Base-by-base conservation (phyloP, 2,329 filamentous ascomycete species). In the Cladophialophora carrionii region DNA sequence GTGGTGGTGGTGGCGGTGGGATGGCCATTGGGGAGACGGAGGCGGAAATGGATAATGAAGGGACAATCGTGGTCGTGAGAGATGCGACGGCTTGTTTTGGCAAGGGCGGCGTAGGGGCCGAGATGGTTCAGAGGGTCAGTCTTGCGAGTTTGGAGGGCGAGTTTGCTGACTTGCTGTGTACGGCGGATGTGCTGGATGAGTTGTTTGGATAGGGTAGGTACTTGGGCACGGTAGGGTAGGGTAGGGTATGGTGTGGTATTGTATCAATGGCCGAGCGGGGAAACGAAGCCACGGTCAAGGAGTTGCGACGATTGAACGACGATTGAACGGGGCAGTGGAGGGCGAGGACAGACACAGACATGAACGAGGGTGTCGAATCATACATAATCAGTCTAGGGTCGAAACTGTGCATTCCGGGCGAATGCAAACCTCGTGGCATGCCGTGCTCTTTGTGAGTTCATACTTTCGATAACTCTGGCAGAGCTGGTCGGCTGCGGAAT, bases 71-170 rank as follows among this genome's bases (percentile, higher is more conserved):
- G 7, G 52, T 68, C 54, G 57, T 68, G 12, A 54, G 57, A 31
- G 82, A 83, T 75, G 81, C 80, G 1, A 81, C 80, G 49, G 81
- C 80, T 14, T 78, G 80, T 1, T 83, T 76, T 71, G 73, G 73
- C 1, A 81, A 80, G 69, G 75, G 75, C 1, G 76, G 70, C 0
- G 78, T 79, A 62, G 79, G 82, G 69, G 77, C 81, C 0, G 80
- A 83, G 68, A 79, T 76, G 3, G 73, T 83, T 43, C 81, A 83
- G 70, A 72, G 64, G 41, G 78, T 82, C 12, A 77, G 77, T 51
- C 68, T 82, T 53, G 80, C 77, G 4, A 83, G 80, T 63, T 70
- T 83, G 68, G 72, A 77, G 43, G 77, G 72, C 14, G 81, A 83
- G 68, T 83, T 83, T 75, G 79, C 78, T 2, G 74, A 78, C 53